Evolutionary conservation across 1,139 yeast species (phyloP).

Genomic region (Pichia sp.): DNA sequence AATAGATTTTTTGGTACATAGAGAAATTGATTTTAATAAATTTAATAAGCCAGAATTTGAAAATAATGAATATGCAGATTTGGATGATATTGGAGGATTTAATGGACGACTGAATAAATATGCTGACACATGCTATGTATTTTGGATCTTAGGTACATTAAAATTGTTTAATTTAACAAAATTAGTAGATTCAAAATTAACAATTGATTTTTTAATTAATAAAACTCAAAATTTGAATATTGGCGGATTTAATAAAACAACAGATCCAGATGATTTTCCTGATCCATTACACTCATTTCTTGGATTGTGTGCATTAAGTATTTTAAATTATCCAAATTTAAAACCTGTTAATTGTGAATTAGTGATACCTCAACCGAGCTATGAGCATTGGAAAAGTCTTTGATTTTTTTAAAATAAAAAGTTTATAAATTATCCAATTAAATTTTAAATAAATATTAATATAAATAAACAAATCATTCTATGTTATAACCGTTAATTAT

Average conservation of each 20-base stretch:
- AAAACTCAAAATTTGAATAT: slow-evolving; percentile 55
- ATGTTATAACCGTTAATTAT: too few relatives aligned
- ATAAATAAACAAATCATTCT: too few relatives aligned
- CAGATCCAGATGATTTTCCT: slow-evolving; percentile 42
- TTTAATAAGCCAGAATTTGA: slow-evolving; percentile 23
- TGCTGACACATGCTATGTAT: slow-evolving; percentile 87
- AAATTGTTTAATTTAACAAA: slow-evolving; percentile 32
- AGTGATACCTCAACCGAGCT: slow-evolving; percentile 26
- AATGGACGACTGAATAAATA: slow-evolving; percentile 83
- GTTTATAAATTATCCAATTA: background rate
- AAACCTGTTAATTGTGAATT: slow-evolving; percentile 23
- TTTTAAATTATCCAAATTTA: slow-evolving; percentile 30
- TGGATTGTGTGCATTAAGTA: slow-evolving; percentile 51
- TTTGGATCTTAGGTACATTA: slow-evolving; percentile 75
- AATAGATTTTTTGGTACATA: slow-evolving; percentile 51
- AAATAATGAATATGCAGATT: slow-evolving; percentile 35
- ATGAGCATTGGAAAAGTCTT: slow-evolving; percentile 15
- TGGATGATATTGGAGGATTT: slow-evolving; percentile 65
- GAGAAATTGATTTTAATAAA: slow-evolving; percentile 46
- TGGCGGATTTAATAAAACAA: slow-evolving; percentile 81
- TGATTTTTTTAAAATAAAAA: background rate
- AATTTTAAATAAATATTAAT: background rate
- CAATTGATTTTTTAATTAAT: slow-evolving; percentile 44
- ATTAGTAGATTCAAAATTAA: slow-evolving; percentile 36
- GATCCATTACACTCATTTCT: slow-evolving; percentile 66